Percentiles rank a stretch among this genome's conserved stretches.
phyloP scores from a whole-genome alignment of 2,329 filamentous ascomycete species.

The Botrytis tulipae region DNA sequence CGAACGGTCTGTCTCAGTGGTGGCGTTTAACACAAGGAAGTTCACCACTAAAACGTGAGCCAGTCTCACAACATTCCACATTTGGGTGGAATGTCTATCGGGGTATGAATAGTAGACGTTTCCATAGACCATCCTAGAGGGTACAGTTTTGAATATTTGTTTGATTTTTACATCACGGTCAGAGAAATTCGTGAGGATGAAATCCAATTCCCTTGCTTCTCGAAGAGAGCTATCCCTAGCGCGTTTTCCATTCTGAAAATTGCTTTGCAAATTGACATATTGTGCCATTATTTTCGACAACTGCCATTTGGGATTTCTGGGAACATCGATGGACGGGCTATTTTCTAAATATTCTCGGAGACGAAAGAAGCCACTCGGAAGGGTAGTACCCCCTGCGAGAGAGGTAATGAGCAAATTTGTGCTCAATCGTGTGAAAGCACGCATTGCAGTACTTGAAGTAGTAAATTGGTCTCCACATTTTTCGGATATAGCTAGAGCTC shows the following conservation, averaged over 20 bases:
- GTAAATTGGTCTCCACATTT: slow-evolving; percentile 20
- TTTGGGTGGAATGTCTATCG: slow-evolving; percentile 20
- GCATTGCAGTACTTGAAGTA: background rate
- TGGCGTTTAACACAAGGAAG: slow-evolving; percentile 7
- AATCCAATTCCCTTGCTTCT: slow-evolving; percentile 17
- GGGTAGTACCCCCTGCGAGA: slow-evolving; percentile 10
- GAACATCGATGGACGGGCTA: background rate
- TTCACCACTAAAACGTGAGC: slow-evolving; percentile 21
- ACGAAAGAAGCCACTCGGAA: slow-evolving; percentile 15
- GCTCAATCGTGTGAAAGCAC: slow-evolving; percentile 13
- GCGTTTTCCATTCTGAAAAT: slow-evolving; percentile 7
- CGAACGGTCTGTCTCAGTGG: background rate
- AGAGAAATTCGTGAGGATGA: slow-evolving; percentile 4
- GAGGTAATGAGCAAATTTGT: slow-evolving; percentile 21
- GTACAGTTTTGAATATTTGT: background rate
- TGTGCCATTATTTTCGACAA: slow-evolving; percentile 17
- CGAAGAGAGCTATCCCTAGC: slow-evolving; percentile 6
- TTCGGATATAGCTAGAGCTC: slow-evolving; percentile 37
- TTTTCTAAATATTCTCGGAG: slow-evolving; percentile 16
- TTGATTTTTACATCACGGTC: background rate
- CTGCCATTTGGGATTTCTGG: slow-evolving; percentile 14
- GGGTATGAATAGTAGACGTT: slow-evolving; percentile 19
- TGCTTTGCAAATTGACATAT: slow-evolving; percentile 21
- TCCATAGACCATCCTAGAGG: slow-evolving; percentile 17
- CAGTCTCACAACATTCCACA: slow-evolving; percentile 22